A percentile compares a stretch with the other conserved stretches of the same genome.
Conservation (phyloP, 345 rosid species). For the Clausena lansium region DNA sequence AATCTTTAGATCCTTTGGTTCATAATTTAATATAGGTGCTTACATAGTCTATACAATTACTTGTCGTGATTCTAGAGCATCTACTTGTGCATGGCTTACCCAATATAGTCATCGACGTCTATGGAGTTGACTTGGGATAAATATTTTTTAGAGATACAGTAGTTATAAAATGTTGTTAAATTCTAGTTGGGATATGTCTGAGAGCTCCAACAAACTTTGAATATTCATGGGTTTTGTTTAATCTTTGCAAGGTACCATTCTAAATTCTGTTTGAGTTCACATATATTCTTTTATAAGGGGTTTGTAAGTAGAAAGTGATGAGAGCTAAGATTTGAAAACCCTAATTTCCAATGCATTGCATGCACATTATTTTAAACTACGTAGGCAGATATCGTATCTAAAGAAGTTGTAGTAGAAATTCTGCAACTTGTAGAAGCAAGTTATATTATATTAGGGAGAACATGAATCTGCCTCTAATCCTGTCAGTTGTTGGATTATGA, state of each 20-base stretch:
- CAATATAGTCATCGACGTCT: conserved; percentile 18
- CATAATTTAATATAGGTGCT: conserved; percentile 16
- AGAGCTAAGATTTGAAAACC: not conserved
- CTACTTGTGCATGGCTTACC: conserved; percentile 38
- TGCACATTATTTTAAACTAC: not conserved
- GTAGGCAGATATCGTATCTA: not conserved
- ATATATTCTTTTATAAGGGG: not conserved
- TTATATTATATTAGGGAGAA: not conserved
- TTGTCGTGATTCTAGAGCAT: conserved; percentile 35
- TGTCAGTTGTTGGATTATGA: conserved; percentile 11
- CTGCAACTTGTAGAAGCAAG: not conserved
- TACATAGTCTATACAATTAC: conserved; percentile 28
- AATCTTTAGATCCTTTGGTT: not conserved
- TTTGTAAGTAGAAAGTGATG: not conserved
- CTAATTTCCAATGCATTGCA: not conserved
- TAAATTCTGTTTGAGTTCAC: conserved; percentile 13
- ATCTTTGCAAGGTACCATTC: not conserved
- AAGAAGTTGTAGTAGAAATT: not conserved
- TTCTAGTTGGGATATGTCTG: conserved; percentile 42
- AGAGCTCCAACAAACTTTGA: conserved; percentile 57
- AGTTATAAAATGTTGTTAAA: conserved; percentile 37
- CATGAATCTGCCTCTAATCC: not conserved
- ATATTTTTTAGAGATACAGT: not conserved
- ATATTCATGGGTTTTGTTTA: conserved; percentile 7
- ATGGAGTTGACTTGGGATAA: conserved; percentile 32